Evolutionary conservation across 768 basidiomycete genomes (phyloP).

Genomic region (Rhodotorula toruloides): DNA sequence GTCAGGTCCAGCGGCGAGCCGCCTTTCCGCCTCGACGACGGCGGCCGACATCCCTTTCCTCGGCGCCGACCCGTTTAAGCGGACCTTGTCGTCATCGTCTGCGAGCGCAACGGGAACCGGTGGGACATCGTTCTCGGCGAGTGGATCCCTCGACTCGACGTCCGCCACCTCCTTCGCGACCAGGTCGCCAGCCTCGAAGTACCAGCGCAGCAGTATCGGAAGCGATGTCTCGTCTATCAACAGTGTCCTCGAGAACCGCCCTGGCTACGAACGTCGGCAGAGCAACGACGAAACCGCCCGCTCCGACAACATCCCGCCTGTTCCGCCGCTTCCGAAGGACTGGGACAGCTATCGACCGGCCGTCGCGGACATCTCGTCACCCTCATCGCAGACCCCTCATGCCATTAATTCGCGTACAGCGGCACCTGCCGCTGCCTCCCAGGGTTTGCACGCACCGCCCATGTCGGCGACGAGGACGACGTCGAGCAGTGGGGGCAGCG

Average conservation of each 20-base stretch:
- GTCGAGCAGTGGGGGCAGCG: constrained; percentile 5
- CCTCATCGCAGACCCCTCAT: constrained; percentile 48
- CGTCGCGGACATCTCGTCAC: constrained; percentile 45
- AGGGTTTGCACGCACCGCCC: constrained; percentile 3
- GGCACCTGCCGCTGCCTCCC: constrained; percentile 16
- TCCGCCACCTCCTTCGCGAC: constrained; percentile 70
- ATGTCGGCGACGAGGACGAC: constrained; percentile 7
- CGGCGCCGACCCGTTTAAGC: constrained; percentile 53
- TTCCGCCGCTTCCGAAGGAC: constrained; percentile 88
- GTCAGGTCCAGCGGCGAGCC: background rate
- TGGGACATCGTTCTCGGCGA: constrained; percentile 56
- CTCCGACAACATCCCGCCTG: constrained; percentile 72
- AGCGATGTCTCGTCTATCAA: constrained; percentile 76
- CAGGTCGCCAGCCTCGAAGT: constrained; percentile 65
- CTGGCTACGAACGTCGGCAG: constrained; percentile 60
- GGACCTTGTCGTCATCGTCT: constrained; percentile 82
- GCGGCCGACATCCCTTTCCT: constrained; percentile 22
- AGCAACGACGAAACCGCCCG: constrained; percentile 51
- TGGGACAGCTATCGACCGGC: constrained; percentile 51
- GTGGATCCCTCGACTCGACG: constrained; percentile 77
- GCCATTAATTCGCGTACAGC: too few species aligned
- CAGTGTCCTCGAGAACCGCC: constrained; percentile 58
- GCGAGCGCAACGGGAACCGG: constrained; percentile 73
- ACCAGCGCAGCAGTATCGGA: constrained; percentile 72
- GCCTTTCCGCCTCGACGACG: constrained; percentile 7